Base-by-base conservation (phyloP, 179 eudicot genomes). In the Beta macrorhiza region DNA sequence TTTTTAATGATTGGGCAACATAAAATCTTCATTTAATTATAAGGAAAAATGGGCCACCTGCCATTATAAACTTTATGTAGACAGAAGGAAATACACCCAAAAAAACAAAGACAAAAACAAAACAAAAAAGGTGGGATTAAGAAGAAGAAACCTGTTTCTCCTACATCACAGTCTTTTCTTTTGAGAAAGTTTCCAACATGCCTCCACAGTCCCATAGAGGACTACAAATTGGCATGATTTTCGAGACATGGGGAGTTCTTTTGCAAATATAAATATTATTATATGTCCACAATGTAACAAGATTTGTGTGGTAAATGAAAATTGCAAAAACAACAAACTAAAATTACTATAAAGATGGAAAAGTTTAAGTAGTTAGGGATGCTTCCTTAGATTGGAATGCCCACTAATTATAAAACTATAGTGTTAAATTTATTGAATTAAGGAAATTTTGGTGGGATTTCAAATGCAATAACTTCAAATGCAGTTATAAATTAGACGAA, bases 141-240 rank as follows among this genome's bases (percentile, higher is more conserved):
- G 67, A 45, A 42, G 57, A 75, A 25, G 16, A 22, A 72, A 94
- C 98, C 97, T 91, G 95, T 87, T 85, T 93, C 95, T 1, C 97
- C 95, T 5, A 95, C 95, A 86, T 94, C 96, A 79, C 98, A 91
- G 55, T 93, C 92, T 89, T 91, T 94, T 52, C 97, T 81, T 74
- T 94, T 93, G 89, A 94, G 84, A 76, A 89, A 88, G 78, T 80
- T 90, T 84, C 83, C 83, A 56, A 86, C 84, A 86, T 86, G 67
- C 82, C 87, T 86, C 84, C 91, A 90, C 58, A 89, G 51, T 61
- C 84, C 82, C 88, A 88, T 85, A 58, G 72, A 84, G 78, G 29
- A 67, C 73, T 68, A 49, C 57, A 68, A 71, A 58, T 75, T 22
- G 25, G 53, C 79, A 65, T 51, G 14, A 61, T 82, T 79, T 85